Base-by-base conservation (phyloP, 108 stramenopile species). In the Discostella pseudostelligera region DNA sequence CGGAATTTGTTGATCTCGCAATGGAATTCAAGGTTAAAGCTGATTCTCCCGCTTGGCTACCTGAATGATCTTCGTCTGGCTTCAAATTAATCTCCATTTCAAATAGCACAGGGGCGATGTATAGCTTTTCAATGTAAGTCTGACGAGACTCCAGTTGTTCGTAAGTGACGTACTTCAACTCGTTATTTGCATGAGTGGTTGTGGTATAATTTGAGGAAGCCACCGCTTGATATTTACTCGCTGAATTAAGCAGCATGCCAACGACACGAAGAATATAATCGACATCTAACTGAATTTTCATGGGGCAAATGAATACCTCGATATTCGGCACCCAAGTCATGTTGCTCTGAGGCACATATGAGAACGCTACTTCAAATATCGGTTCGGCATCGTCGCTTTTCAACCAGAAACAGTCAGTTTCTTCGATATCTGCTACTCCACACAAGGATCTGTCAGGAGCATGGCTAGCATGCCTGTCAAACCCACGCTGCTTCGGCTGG, bases 321-420 rank as follows among this genome's bases (percentile, higher is more conserved):
- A 79, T 36, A 20, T 45, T 55, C 55, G 78, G 78, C 17, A 79
- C 42, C 78, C 78, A 79, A 17, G 49, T 60, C 78, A 78, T 78
- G 39, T 78, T 78, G 39, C 47, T 72, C 63, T 76, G 76, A 8
- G 76, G 76, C 2, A 78, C 66, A 73, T 78, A 79, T 13, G 49
- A 54, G 13, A 68, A 56, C 8, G 26, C 43, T n/a, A 74, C 67
- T 42, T 79, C 68, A 47, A 74, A 69, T 28, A 79, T 35, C 20
- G 78, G 78, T 2, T 68, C 68, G 40, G 20, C 60, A 20, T 79
- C 78, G 8, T 66, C 59, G n/a, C 66, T 45, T 13, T 67, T 55
- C 17, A 47, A 28, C 76, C 76, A 78, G 44, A 58, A 78, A 36
- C 50, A 69, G n/a, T 77, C 75, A 6, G 44, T 49, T 21, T 68